phyloP scores from a whole-genome alignment of 768 basidiomycete species.

The Pulveroboletus sp. region DNA sequence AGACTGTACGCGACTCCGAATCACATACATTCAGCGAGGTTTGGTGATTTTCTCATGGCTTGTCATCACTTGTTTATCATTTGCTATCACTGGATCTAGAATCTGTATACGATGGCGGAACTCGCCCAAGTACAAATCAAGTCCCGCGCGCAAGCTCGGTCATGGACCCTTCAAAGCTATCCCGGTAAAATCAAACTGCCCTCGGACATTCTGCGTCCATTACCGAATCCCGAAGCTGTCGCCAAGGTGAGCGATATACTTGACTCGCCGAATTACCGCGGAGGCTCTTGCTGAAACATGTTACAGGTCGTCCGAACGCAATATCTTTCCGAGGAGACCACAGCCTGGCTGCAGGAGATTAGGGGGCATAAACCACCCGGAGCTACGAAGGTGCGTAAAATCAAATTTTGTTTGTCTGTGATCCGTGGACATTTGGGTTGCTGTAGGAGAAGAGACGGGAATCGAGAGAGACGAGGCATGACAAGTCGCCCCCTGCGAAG shows the following conservation, averaged over 20 bases:
- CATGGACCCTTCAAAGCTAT: conserved; percentile 77
- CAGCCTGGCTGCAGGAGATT: conserved; percentile 55
- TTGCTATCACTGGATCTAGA: conserved; percentile 42
- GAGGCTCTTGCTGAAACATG: background rate
- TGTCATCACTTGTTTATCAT: background rate
- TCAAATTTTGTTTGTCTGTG: background rate
- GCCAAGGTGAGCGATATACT: conserved; percentile 48
- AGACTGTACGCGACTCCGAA: conserved; percentile 82
- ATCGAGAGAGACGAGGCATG: conserved; percentile 45
- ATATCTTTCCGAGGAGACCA: conserved; percentile 63
- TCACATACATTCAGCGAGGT: conserved; percentile 72
- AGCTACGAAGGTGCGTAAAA: conserved; percentile 26
- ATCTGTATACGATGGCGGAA: conserved; percentile 85
- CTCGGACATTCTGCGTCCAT: conserved; percentile 71
- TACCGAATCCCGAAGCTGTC: conserved; percentile 63
- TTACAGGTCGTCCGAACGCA: conserved; percentile 61
- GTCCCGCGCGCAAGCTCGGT: conserved; percentile 52
- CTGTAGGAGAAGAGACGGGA: conserved; percentile 38
- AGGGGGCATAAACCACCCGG: conserved; percentile 35
- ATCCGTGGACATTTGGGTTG: conserved; percentile 7
- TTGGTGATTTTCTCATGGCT: conserved; percentile 4
- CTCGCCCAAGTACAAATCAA: conserved; percentile 87
- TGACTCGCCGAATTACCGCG: background rate
- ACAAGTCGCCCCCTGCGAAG: conserved; percentile 48
- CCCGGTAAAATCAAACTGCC: conserved; percentile 82